A percentile compares a stretch with the other conserved stretches of the same genome.
Evolutionary conservation across 2,329 filamentous ascomycete species (phyloP).

Genomic region (Oidium heveae): DNA sequence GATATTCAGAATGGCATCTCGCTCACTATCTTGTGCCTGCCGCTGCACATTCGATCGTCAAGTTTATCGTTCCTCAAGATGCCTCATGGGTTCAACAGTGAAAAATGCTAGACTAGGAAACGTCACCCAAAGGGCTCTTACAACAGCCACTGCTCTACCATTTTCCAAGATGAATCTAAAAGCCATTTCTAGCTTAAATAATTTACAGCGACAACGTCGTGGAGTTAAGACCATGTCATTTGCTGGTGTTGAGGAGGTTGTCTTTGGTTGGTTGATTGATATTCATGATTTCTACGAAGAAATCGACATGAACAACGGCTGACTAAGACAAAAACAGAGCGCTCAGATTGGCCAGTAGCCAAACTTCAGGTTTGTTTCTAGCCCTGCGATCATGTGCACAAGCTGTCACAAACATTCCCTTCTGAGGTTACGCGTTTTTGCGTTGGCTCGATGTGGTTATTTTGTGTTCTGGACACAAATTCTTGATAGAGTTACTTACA

Average conservation of each 20-base stretch:
- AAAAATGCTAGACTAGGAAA: neutral
- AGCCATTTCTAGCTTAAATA: too few relatives aligned
- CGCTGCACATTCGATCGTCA: neutral
- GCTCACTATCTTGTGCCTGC: neutral
- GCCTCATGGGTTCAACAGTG: neutral
- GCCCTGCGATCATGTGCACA: slow-evolving; percentile 4
- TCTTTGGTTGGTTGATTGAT: slow-evolving; percentile 45
- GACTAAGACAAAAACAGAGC: slow-evolving; percentile 33
- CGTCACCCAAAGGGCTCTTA: neutral
- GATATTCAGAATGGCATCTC: neutral
- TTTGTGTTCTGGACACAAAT: too few relatives aligned
- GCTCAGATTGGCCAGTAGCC: slow-evolving; percentile 93
- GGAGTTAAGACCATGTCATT: slow-evolving; percentile 99
- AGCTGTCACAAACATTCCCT: too few relatives aligned
- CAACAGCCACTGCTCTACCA: neutral
- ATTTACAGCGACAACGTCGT: slow-evolving; percentile 33
- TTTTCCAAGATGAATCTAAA: too few relatives aligned
- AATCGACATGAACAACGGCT: neutral
- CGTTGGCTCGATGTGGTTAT: too few relatives aligned
- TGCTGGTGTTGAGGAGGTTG: slow-evolving; percentile 72
- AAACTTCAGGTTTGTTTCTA: slow-evolving; percentile 63
- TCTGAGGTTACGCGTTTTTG: too few relatives aligned
- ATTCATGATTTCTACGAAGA: too few relatives aligned
- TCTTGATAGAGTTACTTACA: slow-evolving; percentile 5
- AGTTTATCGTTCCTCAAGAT: neutral